Percentiles rank a stretch among this genome's conserved stretches.
Conservation (phyloP, 2,329 filamentous ascomycete species). For the Didymellaceae sp. region DNA sequence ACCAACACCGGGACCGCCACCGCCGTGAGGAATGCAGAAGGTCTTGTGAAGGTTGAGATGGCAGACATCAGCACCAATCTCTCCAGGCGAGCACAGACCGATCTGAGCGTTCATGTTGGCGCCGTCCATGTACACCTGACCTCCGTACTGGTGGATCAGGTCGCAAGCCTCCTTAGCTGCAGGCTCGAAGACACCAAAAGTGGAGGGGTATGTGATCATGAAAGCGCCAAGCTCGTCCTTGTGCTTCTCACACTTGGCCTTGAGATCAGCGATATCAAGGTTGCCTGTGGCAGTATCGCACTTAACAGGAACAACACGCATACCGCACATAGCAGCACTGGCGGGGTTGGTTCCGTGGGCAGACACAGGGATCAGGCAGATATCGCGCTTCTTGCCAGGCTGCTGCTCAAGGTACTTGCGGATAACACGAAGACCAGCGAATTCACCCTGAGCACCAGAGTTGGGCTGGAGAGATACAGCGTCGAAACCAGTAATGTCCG, state of each 20-base stretch:
- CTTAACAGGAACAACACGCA: slow-evolving; percentile 92
- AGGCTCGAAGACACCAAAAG: slow-evolving; percentile 93
- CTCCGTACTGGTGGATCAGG: slow-evolving; percentile 84
- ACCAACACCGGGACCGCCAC: slow-evolving; percentile 90
- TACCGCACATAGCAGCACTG: slow-evolving; percentile 92
- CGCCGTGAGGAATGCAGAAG: slow-evolving; percentile 96
- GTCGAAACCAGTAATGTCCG: slow-evolving; percentile 86
- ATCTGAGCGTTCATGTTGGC: slow-evolving; percentile 99
- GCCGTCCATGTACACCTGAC: slow-evolving; percentile 98
- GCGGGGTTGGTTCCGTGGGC: slow-evolving; percentile 97
- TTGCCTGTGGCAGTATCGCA: slow-evolving; percentile 88
- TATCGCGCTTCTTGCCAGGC: slow-evolving; percentile 74
- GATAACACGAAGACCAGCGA: slow-evolving; percentile 87
- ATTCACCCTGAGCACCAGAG: slow-evolving; percentile 94
- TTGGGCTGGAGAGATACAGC: slow-evolving; percentile 92
- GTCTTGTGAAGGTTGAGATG: slow-evolving; percentile 98
- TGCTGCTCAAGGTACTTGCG: slow-evolving; percentile 79
- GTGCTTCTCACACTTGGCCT: slow-evolving; percentile 88
- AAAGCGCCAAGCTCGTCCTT: slow-evolving; percentile 85
- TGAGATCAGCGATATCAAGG: slow-evolving; percentile 83
- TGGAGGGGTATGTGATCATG: slow-evolving; percentile 97
- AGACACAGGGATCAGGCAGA: slow-evolving; percentile 93
- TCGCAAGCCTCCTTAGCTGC: slow-evolving; percentile 84
- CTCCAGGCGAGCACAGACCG: slow-evolving; percentile 89
- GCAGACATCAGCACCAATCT: slow-evolving; percentile 95